phyloP scores from a whole-genome alignment of 139 green algal species.

The Medakamo hakoo region DNA sequence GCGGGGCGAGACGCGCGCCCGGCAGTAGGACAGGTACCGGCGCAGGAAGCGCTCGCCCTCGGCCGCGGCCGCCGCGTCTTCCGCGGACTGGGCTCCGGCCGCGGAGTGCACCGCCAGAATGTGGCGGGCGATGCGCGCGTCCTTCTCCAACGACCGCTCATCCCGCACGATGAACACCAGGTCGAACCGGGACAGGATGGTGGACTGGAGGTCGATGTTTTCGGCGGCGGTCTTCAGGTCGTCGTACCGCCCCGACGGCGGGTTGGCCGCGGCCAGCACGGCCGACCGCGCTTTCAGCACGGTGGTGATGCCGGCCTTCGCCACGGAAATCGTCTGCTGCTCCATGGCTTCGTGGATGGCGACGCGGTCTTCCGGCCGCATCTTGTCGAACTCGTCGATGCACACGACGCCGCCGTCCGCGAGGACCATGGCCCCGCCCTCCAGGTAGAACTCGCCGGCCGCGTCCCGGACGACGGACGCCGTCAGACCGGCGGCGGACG shows the following conservation, averaged over 20 bases:
- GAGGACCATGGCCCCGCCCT: constrained; percentile 95
- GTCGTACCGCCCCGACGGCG: constrained; percentile 77
- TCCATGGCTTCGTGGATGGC: constrained; percentile 99
- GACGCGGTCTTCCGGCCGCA: constrained; percentile 89
- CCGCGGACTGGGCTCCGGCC: constrained; percentile 12
- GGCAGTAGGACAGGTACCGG: constrained; percentile 86
- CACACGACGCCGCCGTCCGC: constrained; percentile 94
- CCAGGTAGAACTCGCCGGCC: constrained; percentile 64
- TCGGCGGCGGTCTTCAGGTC: constrained; percentile 75
- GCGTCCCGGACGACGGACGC: constrained; percentile 68
- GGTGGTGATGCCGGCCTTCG: constrained; percentile 97
- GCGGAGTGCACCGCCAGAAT: constrained; percentile 53
- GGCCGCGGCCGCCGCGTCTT: constrained; percentile 19
- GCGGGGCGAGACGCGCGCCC: constrained; percentile 51
- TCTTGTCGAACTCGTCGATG: constrained; percentile 99
- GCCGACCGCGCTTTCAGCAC: constrained; percentile 85
- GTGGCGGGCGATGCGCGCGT: constrained; percentile 59
- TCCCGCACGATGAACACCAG: constrained; percentile 99
- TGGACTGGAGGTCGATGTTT: constrained; percentile 98
- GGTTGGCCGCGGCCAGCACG: constrained; percentile 95
- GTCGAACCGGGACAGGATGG: constrained; percentile 97
- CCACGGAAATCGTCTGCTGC: constrained; percentile 98
- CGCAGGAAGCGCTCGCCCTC: constrained; percentile 50
- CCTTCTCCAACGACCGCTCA: constrained; percentile 39
- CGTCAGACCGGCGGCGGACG: constrained; percentile 85